These are phyloP conservation scores for Polygonum aviculare DNA, from an alignment of 148 eudicot species.

Conservation along the genomic window DNA sequence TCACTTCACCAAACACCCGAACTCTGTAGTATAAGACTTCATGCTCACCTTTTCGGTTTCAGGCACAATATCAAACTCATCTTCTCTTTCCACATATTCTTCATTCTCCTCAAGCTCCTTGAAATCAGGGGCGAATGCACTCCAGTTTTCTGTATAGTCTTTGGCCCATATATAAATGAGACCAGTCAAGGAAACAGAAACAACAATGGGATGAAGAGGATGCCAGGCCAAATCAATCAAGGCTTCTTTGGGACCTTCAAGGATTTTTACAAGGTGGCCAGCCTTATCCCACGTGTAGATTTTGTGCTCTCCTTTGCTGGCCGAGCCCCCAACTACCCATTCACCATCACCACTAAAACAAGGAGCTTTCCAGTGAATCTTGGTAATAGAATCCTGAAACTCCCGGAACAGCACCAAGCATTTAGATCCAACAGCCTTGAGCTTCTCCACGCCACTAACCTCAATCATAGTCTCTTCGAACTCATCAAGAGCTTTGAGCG, in stretches of 20 bases:
- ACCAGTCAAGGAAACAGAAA: conserved; percentile 85
- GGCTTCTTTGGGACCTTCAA: conserved; percentile 94
- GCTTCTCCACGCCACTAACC: conserved; percentile 44
- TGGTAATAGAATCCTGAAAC: conserved; percentile 90
- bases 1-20: neutral
- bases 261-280: conserved; percentile 96
- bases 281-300: conserved; percentile 90
- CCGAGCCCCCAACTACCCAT: conserved; percentile 97
- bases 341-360: conserved; percentile 98
- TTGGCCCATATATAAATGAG: conserved; percentile 93
- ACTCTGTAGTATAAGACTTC: neutral
- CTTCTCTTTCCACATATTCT: conserved; percentile 96
- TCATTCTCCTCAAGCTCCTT: conserved; percentile 98
- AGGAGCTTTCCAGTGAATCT: conserved; percentile 90
- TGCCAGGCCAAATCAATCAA: conserved; percentile 95
- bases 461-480: conserved; percentile 27
- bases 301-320: conserved; percentile 95
- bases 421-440: conserved; percentile 64
- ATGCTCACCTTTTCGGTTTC: conserved; percentile 67
- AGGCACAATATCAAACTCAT: conserved; percentile 85
- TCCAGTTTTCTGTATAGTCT: conserved; percentile 95
- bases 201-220: conserved; percentile 80
- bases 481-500: conserved; percentile 46
- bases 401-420: conserved; percentile 73
- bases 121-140: conserved; percentile 97